Conservation (phyloP, 371 early-diverging fungal genomes). For the Umbelopsis sp. region DNA sequence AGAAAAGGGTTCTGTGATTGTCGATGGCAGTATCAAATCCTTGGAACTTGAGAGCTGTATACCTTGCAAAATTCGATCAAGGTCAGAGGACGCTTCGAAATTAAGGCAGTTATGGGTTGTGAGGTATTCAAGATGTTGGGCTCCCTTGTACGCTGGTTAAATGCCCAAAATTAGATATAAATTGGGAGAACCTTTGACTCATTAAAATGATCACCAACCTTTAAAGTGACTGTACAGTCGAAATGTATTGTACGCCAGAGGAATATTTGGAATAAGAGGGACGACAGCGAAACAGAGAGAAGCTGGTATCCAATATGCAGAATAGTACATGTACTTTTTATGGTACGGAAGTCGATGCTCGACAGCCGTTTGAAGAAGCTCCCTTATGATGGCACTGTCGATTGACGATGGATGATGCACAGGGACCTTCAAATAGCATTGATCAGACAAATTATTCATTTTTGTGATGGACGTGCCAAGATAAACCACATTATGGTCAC, state of each 20-base stretch:
- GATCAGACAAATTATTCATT: too few relatives aligned
- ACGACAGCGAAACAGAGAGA: constrained; percentile 73
- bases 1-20: constrained; percentile 25
- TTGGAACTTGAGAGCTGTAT: constrained; percentile 22
- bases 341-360: constrained; percentile 68
- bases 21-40: constrained; percentile 42
- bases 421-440: constrained; percentile 36
- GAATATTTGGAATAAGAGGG: constrained; percentile 82
- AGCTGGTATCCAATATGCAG: constrained; percentile 73
- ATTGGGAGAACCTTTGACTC: neutral
- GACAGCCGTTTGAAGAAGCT: constrained; percentile 53
- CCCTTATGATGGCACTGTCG: constrained; percentile 33
- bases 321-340: constrained; percentile 70
- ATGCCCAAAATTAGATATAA: neutral
- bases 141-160: constrained; percentile 63
- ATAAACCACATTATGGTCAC: neutral
- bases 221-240: constrained; percentile 83
- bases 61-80: constrained; percentile 33
- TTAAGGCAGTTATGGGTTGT: constrained; percentile 29
- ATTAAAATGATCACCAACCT: constrained; percentile 36
- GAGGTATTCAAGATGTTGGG: constrained; percentile 54
- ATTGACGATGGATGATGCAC: constrained; percentile 51
- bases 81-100: constrained; percentile 33
- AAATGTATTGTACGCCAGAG: constrained; percentile 80
- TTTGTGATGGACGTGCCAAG: neutral